Percentiles rank a stretch among this genome's conserved stretches.
These are phyloP conservation scores for Saccharomyces hybrid DNA, from an alignment of 1,139 yeast species.

Conservation along the genomic window DNA sequence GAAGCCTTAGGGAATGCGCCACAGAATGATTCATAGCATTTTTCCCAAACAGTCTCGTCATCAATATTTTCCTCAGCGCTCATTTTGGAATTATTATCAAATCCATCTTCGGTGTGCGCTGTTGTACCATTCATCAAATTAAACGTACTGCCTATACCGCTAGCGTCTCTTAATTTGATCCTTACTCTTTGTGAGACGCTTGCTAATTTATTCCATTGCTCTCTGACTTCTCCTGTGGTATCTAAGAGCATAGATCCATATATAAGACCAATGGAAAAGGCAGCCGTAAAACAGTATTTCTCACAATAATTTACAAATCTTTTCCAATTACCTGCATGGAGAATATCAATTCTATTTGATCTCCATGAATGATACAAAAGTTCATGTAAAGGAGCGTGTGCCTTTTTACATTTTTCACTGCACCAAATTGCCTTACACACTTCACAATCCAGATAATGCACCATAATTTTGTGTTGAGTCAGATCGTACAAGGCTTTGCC, in stretches of 20 bases:
- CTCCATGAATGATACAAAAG: not conserved
- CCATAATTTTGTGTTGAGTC: constrained; percentile 32
- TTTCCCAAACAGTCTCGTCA: constrained; percentile 49
- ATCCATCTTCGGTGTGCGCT: constrained; percentile 3
- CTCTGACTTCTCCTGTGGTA: constrained; percentile 35
- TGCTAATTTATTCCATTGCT: constrained; percentile 58
- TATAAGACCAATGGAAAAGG: constrained; percentile 56
- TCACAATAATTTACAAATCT: constrained; percentile 55
- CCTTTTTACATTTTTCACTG: constrained; percentile 50
- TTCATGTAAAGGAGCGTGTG: constrained; percentile 5
- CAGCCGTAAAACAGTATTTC: constrained; percentile 61
- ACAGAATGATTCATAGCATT: constrained; percentile 46
- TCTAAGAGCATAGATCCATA: constrained; percentile 45
- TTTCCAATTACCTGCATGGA: constrained; percentile 46
- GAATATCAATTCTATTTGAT: not conserved
- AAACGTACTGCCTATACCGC: constrained; percentile 45
- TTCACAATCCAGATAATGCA: constrained; percentile 58
- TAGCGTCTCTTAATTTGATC: constrained; percentile 51
- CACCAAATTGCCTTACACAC: constrained; percentile 72
- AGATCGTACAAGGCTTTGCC: constrained; percentile 49
- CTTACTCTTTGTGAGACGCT: constrained; percentile 61
- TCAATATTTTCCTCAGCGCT: constrained; percentile 41
- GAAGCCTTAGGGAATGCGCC: constrained; percentile 40
- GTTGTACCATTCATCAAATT: constrained; percentile 44
- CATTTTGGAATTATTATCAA: constrained; percentile 18